These are phyloP conservation scores for Lactifluus subvellereus DNA, from an alignment of 768 basidiomycete genomes.

Conservation along the genomic window DNA sequence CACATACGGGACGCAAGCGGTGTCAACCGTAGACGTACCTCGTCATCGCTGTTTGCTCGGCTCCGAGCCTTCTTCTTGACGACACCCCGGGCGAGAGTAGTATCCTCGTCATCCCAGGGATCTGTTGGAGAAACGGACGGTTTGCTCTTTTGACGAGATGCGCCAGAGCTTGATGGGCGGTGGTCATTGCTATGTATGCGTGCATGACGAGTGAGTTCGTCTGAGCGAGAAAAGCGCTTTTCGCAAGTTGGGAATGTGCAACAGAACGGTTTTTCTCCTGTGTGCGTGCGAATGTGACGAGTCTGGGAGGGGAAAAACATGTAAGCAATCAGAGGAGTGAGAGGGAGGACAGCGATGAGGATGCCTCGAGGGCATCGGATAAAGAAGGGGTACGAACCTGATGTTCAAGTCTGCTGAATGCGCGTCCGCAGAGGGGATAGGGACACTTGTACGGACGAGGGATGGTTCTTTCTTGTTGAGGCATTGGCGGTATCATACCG, in stretches of 20 bases:
- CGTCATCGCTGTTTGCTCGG: conserved; percentile 75
- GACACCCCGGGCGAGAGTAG: conserved; percentile 4
- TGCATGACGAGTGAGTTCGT: conserved; percentile 94
- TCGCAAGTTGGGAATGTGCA: conserved; percentile 94
- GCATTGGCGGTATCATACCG: not conserved
- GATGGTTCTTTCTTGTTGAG: conserved; percentile 24
- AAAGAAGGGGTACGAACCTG: conserved; percentile 51
- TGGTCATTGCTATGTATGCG: conserved; percentile 81
- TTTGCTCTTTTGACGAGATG: conserved; percentile 9
- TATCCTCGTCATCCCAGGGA: conserved; percentile 21
- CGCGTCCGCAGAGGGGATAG: conserved; percentile 83
- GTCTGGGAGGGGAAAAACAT: conserved; percentile 50
- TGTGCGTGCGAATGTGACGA: conserved; percentile 96
- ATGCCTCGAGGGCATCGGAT: not conserved
- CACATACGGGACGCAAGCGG: not conserved
- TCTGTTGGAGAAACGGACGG: conserved; percentile 12
- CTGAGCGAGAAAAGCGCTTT: conserved; percentile 96
- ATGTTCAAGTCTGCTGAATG: conserved; percentile 94
- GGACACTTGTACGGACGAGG: conserved; percentile 95
- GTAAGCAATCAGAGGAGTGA: conserved; percentile 5
- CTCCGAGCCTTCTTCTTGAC: conserved; percentile 54
- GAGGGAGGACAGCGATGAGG: not conserved
- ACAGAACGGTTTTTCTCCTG: conserved; percentile 94
- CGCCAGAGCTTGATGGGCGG: conserved; percentile 16
- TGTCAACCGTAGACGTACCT: conserved; percentile 48